A percentile compares a stretch with the other conserved stretches of the same genome.
These are phyloP conservation scores for Calamus simplicifolius DNA, from an alignment of 176 grass and related monocot genomes.

Conservation along the genomic window DNA sequence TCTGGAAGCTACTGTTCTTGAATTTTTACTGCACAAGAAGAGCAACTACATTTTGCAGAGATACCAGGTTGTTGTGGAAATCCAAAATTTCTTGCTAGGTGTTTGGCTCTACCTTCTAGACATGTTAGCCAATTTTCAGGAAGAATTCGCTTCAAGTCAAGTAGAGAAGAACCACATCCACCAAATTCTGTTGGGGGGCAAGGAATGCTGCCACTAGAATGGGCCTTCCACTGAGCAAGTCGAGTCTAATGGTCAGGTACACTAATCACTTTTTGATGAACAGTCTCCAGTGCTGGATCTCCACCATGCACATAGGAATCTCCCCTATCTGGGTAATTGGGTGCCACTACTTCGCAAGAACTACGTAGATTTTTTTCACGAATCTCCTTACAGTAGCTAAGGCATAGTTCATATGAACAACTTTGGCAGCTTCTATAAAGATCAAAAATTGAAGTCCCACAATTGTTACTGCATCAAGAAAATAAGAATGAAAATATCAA, in stretches of 20 bases:
- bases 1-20: too few relatives aligned
- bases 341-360: slow-evolving; percentile 16
- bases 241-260: slow-evolving; percentile 21
- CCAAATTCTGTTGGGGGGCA: too few relatives aligned
- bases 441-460: slow-evolving; percentile 64
- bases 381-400: slow-evolving; percentile 57
- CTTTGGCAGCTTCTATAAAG: slow-evolving; percentile 54
- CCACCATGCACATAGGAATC: slow-evolving; percentile 51
- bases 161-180: too few relatives aligned
- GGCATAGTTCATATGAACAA: slow-evolving; percentile 65
- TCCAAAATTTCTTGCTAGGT: too few relatives aligned
- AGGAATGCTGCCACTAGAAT: too few relatives aligned
- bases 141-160: too few relatives aligned
- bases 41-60: too few relatives aligned
- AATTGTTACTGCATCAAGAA: slow-evolving; percentile 46
- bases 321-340: slow-evolving; percentile 25
- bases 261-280: not conserved
- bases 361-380: slow-evolving; percentile 17
- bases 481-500: slow-evolving; percentile 3
- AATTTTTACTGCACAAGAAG: too few relatives aligned
- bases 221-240: slow-evolving; percentile 27
- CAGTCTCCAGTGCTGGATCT: slow-evolving; percentile 8
- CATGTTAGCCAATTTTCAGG: too few relatives aligned
- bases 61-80: too few relatives aligned
- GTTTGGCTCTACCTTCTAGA: too few relatives aligned